These are phyloP conservation scores for Rhizopogon salebrosus DNA, from an alignment of 768 basidiomycete genomes.

Conservation along the genomic window DNA sequence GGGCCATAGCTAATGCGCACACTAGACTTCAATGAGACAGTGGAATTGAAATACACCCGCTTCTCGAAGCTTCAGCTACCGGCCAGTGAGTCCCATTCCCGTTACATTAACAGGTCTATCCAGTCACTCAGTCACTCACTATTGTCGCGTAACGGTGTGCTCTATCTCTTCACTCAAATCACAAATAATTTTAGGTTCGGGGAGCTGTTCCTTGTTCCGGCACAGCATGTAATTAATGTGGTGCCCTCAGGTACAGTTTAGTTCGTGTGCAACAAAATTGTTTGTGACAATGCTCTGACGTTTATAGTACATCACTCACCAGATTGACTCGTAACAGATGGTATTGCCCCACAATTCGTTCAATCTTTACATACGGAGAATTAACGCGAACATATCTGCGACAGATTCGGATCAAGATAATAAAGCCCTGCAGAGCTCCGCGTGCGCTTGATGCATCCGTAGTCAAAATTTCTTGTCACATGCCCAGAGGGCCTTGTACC, in stretches of 20 bases:
- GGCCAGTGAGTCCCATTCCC: constrained; percentile 1
- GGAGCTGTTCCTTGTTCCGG: not conserved
- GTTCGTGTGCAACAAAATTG: not conserved
- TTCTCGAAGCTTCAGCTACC: constrained; percentile 7
- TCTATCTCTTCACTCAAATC: not conserved
- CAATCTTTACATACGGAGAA: not conserved
- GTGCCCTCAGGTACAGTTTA: constrained; percentile 6
- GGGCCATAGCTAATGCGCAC: not conserved
- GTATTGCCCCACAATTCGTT: not conserved
- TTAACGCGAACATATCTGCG: not conserved
- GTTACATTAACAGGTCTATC: no score
- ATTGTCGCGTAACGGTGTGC: constrained; percentile 3
- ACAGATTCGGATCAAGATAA: not conserved
- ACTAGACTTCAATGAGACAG: not conserved
- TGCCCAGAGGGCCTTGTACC: constrained; percentile 11
- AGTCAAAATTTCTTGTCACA: constrained; percentile 2
- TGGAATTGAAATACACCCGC: not conserved
- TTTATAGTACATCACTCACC: not conserved
- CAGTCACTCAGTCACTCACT: no score
- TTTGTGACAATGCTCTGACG: not conserved
- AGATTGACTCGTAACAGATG: constrained; percentile 6
- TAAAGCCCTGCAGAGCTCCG: not conserved
- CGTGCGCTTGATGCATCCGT: not conserved
- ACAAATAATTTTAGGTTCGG: constrained; percentile 2
- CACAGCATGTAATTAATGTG: not conserved